Conservation (phyloP, 768 basidiomycete genomes). For the Hemileccinum rubropunctum region DNA sequence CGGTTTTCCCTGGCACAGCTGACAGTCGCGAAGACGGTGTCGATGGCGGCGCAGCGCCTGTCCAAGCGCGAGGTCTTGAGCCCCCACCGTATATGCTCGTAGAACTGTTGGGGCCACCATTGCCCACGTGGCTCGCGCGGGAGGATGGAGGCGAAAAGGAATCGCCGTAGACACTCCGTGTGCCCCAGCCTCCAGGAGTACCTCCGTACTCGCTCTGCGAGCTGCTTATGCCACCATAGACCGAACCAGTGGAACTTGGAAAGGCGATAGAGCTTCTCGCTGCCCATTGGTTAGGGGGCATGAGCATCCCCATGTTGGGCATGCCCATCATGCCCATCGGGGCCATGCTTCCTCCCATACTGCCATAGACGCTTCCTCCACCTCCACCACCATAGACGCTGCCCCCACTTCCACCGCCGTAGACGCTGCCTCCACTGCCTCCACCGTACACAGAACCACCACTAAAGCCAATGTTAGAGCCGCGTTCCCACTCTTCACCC, state of each 20-base stretch:
- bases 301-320: conserved; percentile 38
- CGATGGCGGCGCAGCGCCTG: conserved; percentile 21
- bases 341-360: too few relatives aligned
- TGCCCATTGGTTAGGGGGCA: conserved; percentile 38
- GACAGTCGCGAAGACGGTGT: conserved; percentile 11
- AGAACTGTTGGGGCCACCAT: conserved; percentile 10
- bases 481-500: conserved; percentile 90
- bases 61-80: conserved; percentile 33
- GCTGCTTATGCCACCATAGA: conserved; percentile 53
- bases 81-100: conserved; percentile 20
- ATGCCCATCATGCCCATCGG: conserved; percentile 42
- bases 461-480: conserved; percentile 50
- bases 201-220: conserved; percentile 68
- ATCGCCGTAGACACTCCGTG: conserved; percentile 73
- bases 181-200: conserved; percentile 41
- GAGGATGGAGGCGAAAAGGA: conserved; percentile 42
- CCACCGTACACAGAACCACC: conserved; percentile 37
- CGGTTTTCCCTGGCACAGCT: conserved; percentile 15
- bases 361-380: conserved; percentile 43
- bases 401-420: conserved; percentile 38
- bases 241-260: conserved; percentile 46
- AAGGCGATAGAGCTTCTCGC: conserved; percentile 46
- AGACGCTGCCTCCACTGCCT: conserved; percentile 43
- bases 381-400: conserved; percentile 46
- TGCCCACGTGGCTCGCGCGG: too few relatives aligned